Percentiles rank a stretch among this genome's conserved stretches.
Conservation (phyloP, 2,329 filamentous ascomycete species). For the Ilyonectria robusta region DNA sequence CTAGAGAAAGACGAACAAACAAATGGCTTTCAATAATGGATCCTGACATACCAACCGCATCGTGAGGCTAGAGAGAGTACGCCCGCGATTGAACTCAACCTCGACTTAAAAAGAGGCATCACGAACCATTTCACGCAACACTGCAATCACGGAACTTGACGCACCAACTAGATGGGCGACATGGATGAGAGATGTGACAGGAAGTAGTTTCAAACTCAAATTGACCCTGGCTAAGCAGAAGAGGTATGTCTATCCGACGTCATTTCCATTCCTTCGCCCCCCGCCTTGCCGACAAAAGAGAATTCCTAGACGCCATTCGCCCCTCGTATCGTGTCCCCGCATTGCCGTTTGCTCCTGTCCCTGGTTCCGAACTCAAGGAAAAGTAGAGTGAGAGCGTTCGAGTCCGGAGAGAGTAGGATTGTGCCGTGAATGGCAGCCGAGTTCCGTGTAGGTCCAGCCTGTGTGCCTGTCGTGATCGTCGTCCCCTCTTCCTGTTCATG, state of each 20-base stretch:
- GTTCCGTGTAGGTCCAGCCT: constrained; percentile 11
- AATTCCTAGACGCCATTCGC: constrained; percentile 7
- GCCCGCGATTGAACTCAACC: too few relatives aligned
- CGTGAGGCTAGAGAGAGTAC: background rate
- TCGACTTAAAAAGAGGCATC: too few relatives aligned
- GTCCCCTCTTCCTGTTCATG: constrained; percentile 10
- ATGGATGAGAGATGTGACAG: background rate
- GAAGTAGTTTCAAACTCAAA: background rate
- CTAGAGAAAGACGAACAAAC: background rate
- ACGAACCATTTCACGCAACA: too few relatives aligned
- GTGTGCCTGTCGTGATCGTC: background rate
- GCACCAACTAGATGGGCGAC: background rate
- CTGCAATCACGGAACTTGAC: background rate
- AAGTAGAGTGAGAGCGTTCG: background rate
- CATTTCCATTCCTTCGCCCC: background rate
- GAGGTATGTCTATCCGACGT: background rate
- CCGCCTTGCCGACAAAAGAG: background rate
- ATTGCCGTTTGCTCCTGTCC: background rate
- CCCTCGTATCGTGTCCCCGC: background rate
- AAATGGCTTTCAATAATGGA: background rate
- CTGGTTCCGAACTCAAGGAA: constrained; percentile 8
- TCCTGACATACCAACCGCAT: background rate
- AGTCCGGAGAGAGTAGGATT: background rate
- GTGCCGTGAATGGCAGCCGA: constrained; percentile 1
- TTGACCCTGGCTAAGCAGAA: background rate